phyloP scores from a whole-genome alignment of 1,284 basidiomycete genomes.

The Cutaneotrichosporon sp. region DNA sequence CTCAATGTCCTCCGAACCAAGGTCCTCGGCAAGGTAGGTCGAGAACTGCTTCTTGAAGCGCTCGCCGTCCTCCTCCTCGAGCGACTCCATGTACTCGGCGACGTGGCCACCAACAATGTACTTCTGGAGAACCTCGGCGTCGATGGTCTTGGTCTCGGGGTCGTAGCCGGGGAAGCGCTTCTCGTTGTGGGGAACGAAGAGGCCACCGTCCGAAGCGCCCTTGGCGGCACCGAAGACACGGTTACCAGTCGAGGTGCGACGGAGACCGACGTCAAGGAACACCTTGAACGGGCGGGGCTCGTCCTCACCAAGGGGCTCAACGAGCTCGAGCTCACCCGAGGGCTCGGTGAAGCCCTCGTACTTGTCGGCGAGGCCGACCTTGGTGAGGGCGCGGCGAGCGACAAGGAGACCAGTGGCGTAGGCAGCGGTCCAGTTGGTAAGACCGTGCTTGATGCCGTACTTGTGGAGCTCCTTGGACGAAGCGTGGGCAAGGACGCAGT shows the following conservation, averaged over 20 bases:
- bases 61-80: conserved; percentile 99
- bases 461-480: conserved; percentile 87
- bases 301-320: conserved; percentile 84
- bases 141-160: conserved; percentile 87
- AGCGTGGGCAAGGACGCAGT: conserved; percentile 86
- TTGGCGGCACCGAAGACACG: conserved; percentile 99
- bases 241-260: conserved; percentile 95
- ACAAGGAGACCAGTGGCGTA: conserved; percentile 96
- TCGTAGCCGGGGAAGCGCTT: conserved; percentile 99
- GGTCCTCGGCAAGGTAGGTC: conserved; percentile 88
- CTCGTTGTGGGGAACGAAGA: conserved; percentile 96
- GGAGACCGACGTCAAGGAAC: conserved; percentile 98
- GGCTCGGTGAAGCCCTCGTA: conserved; percentile 95
- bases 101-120: conserved; percentile 99
- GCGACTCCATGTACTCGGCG: conserved; percentile 98
- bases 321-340: conserved; percentile 78
- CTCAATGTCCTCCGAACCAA: conserved; percentile 96
- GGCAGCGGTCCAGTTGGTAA: conserved; percentile 98
- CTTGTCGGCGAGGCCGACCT: conserved; percentile 96
- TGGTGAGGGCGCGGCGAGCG: conserved; percentile 91
- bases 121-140: conserved; percentile 91
- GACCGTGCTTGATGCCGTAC: conserved; percentile 97
- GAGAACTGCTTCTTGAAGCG: conserved; percentile 99
- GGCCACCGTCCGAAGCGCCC: conserved; percentile 96
- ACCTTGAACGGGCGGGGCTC: conserved; percentile 97